Evolutionary conservation across 2,329 filamentous ascomycete species (phyloP).

Genomic region (Ophiostoma sp.): DNA sequence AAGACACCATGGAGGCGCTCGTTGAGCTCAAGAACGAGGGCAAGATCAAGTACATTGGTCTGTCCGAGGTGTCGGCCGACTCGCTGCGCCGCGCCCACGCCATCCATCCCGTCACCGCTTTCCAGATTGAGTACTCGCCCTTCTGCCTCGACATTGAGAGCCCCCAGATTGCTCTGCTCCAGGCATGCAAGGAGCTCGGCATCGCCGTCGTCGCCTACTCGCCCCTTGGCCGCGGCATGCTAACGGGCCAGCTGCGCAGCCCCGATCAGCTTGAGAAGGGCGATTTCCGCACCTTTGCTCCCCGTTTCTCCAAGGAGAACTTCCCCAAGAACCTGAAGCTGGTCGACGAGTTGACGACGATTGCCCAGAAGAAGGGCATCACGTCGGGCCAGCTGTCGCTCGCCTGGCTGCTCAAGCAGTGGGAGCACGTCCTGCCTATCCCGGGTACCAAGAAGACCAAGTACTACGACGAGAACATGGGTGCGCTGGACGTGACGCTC

Average conservation of each 20-base stretch:
- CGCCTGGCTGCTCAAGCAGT: constrained; percentile 55
- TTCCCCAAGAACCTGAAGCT: constrained; percentile 49
- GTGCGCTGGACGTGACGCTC: constrained; percentile 32
- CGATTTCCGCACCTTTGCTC: constrained; percentile 33
- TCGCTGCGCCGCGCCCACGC: constrained; percentile 54
- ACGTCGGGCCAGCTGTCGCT: constrained; percentile 55
- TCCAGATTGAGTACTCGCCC: constrained; percentile 43
- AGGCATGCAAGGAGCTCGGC: constrained; percentile 49
- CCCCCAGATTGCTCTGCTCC: constrained; percentile 42
- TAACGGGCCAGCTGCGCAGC: constrained; percentile 41
- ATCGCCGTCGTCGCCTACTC: constrained; percentile 44
- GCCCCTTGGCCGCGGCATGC: constrained; percentile 45
- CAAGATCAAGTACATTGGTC: constrained; percentile 58
- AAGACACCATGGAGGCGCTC: constrained; percentile 50
- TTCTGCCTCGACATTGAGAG: constrained; percentile 62
- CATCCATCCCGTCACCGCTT: constrained; percentile 51
- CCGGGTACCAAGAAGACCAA: constrained; percentile 39
- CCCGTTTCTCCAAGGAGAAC: constrained; percentile 47
- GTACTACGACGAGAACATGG: constrained; percentile 39
- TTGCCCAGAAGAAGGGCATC: constrained; percentile 39
- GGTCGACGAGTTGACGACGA: constrained; percentile 32
- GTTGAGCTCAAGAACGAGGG: constrained; percentile 50
- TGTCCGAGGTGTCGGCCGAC: constrained; percentile 52
- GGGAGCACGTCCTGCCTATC: constrained; percentile 44
- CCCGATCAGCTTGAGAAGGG: constrained; percentile 23